Base-by-base conservation (phyloP, 805 yeast genomes). In the Candida boidinii region DNA sequence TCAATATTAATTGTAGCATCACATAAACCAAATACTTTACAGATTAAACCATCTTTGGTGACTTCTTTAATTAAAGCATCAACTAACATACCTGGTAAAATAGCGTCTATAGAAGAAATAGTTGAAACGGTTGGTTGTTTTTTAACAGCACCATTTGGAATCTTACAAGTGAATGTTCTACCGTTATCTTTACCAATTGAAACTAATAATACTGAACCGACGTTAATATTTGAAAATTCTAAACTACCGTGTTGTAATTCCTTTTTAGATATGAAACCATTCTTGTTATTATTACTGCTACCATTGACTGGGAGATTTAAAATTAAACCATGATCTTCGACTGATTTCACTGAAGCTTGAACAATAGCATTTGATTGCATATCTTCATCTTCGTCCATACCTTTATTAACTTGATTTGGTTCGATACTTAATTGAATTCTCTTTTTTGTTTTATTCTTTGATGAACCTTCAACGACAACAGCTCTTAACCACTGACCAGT, bases 291-390 rank as follows among this genome's bases (percentile, higher is more conserved):
- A 15, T 29, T 14, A 12, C 44, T 42, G 31, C 68, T 51, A 22
- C 96, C 96, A 25, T 81, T 54, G n/a, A n/a, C n/a, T n/a, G n/a
- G n/a, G n/a, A n/a, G n/a, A 44, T 79, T 80, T 27, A 90, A 58
- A 36, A 84, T 73, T 17, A 76, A 70, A 58, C 98, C 98, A 53
- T 86, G 96, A 53, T 92, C 99, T 66, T 92, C 97, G 17, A 84
- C 58, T 29, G 94, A 79, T 39, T 66, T 69, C 16, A 92, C 76
- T 2, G 84, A 66, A 17, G 77, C 88, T 58, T 92, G 98, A 2
- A 92, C 51, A 4, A 80, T 51, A 37, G 72, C 65, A 28, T 85
- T 86, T 18, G 65, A 46, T 5, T 63, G 57, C 30, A 83, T 56
- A 51, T 87, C 96, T 28, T 79, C 87, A 4, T 64, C 70, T 34